phyloP scores from a whole-genome alignment of 352 stramenopile species.

The Thalassiosira ordinaria region DNA sequence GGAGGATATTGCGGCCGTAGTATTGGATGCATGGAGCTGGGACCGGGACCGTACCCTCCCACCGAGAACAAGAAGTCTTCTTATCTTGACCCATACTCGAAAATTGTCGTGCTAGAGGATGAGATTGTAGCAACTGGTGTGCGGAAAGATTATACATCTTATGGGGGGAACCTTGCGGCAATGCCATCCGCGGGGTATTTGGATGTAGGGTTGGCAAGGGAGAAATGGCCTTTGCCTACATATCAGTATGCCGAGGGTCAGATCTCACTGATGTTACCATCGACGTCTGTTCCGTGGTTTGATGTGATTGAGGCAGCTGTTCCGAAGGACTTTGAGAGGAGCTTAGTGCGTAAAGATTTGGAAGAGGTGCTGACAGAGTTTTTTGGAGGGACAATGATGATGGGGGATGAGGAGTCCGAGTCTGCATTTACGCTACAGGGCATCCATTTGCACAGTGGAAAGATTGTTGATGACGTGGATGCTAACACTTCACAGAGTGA shows the following conservation, averaged over 20 bases:
- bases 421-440: background rate
- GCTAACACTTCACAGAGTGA: background rate
- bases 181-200: conserved; percentile 3
- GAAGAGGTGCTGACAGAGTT: background rate
- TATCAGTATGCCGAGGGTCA: conserved; percentile 23
- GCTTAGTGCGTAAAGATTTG: background rate
- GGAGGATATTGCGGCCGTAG: conserved; percentile 38
- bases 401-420: too few relatives aligned
- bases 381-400: background rate
- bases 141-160: too few relatives aligned
- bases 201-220: conserved; percentile 15
- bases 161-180: conserved; percentile 9
- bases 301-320: background rate
- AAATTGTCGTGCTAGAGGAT: too few relatives aligned
- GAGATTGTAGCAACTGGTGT: too few relatives aligned
- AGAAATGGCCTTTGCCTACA: conserved; percentile 2
- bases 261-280: conserved; percentile 9
- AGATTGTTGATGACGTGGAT: background rate
- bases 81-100: too few relatives aligned
- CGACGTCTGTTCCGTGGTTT: background rate
- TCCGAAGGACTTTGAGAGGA: background rate
- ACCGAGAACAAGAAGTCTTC: too few relatives aligned
- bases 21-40: conserved; percentile 40
- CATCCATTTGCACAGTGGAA: background rate
- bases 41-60: too few relatives aligned